Evolutionary conservation across 208 protist species (phyloP).

Genomic region (Trypanosoma mega): DNA sequence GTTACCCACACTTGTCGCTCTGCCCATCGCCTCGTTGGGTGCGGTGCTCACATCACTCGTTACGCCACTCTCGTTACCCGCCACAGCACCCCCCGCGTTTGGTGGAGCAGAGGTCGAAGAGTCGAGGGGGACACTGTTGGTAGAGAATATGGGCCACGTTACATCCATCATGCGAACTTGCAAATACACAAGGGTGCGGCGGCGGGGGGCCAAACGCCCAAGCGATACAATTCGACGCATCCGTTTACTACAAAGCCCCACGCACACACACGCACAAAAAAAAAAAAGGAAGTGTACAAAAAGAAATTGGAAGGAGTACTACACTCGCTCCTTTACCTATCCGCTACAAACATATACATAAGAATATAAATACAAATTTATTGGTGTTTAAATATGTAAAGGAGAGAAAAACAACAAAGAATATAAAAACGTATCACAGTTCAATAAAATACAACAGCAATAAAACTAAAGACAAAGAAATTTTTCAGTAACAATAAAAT

Average conservation of each 20-base stretch:
- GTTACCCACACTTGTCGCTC: background rate
- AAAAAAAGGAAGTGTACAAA: slow-evolving; percentile 17
- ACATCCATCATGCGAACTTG: too few species aligned
- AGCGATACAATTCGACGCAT: slow-evolving; percentile 4
- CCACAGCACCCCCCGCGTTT: too few species aligned
- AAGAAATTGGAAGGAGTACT: background rate
- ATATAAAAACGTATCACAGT: background rate
- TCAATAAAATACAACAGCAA: background rate
- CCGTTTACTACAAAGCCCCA: background rate
- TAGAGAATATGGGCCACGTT: background rate
- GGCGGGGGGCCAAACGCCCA: too few species aligned
- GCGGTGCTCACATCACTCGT: too few species aligned
- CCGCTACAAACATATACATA: background rate
- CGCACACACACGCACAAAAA: slow-evolving; percentile 11
- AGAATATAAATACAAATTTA: too few species aligned
- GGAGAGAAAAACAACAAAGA: slow-evolving; percentile 6
- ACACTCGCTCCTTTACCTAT: background rate
- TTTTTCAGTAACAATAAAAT: too few species aligned
- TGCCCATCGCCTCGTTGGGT: too few species aligned
- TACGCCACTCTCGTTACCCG: too few species aligned
- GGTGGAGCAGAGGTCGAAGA: too few species aligned
- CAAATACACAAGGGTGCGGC: background rate
- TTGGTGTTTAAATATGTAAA: too few species aligned
- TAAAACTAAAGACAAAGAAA: too few species aligned
- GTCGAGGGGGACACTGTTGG: background rate